Percentiles rank a stretch among this genome's conserved stretches.
Conservation (phyloP, 2,329 filamentous ascomycete species). For the Ceratocystis ficicola region DNA sequence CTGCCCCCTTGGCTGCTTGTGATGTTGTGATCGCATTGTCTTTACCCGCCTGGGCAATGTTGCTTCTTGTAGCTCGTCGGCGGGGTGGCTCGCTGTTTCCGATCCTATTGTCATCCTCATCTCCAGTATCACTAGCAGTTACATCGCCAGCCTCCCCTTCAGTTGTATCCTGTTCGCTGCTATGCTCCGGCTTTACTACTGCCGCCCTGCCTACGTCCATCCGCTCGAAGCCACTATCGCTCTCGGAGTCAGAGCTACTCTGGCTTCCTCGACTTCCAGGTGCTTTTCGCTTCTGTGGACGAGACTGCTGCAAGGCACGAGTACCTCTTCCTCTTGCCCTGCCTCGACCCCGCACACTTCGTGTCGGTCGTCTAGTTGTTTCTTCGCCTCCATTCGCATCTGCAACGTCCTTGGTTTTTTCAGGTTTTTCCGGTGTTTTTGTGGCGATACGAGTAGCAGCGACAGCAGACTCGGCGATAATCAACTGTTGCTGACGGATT, state of each 20-base stretch:
- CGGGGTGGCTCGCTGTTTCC: not conserved
- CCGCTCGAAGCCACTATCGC: slow-evolving; percentile 31
- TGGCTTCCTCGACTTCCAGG: slow-evolving; percentile 30
- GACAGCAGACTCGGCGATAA: slow-evolving; percentile 12
- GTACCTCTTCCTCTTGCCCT: slow-evolving; percentile 12
- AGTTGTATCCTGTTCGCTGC: slow-evolving; percentile 29
- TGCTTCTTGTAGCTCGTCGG: slow-evolving; percentile 23
- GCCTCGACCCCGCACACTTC: slow-evolving; percentile 4
- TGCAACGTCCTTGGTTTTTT: not conserved
- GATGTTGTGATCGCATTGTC: not conserved
- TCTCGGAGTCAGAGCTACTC: slow-evolving; percentile 30
- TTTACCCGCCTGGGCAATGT: not conserved
- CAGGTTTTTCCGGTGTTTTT: not conserved
- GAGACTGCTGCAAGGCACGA: slow-evolving; percentile 29
- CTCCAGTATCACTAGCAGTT: slow-evolving; percentile 32
- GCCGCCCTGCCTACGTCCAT: slow-evolving; percentile 38
- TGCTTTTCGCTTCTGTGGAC: slow-evolving; percentile 41
- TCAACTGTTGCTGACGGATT: slow-evolving; percentile 56
- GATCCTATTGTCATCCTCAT: slow-evolving; percentile 31
- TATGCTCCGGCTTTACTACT: slow-evolving; percentile 23
- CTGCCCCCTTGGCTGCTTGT: not conserved
- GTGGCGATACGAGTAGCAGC: not conserved
- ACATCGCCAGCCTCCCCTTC: slow-evolving; percentile 33
- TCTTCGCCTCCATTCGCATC: slow-evolving; percentile 2
- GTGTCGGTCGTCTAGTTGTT: not conserved